Base-by-base conservation (phyloP, 2,329 filamentous ascomycete genomes). In the Grosmannia serpens region DNA sequence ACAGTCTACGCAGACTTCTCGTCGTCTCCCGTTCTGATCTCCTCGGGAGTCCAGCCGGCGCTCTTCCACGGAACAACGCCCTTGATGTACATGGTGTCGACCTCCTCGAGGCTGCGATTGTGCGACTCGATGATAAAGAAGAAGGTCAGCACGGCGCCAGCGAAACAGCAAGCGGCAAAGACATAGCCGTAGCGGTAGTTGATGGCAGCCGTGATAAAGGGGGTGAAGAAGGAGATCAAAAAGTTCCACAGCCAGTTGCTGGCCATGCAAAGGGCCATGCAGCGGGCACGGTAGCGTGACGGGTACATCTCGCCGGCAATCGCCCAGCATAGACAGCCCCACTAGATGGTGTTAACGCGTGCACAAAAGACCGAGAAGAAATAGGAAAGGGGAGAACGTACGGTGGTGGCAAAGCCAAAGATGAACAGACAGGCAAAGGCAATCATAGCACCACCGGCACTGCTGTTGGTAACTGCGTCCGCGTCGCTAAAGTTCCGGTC, bases 71-170 rank as follows among this genome's bases (percentile, higher is more conserved):
- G 62, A 46, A 54, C 60, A 56, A 63, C 54, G 44, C 44, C 38
- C 41, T 58, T 58, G 11, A 62, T 27, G 70, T 91, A 92, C 62
- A 63, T 63, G 29, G 60, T 63, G 67, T 95, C 89, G 59, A 95
- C 85, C 72, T 95, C 83, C 71, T 95, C 90, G 29, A 95, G 80
- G 0, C 82, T 85, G 20, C 91, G 79, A 22, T 88, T 88, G 77
- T 95, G 95, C 59, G 90, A 95, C 76, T 94, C 90, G 68, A 92
- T 91, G 67, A 95, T 84, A 73, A 85, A 83, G 70, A 87, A 86
- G 69, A 82, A 88, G 20, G 88, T 85, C 66, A 89, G 88, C 20
- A 83, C n/a, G 13, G 53, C 51, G 6, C 53, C 51, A 73, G 63
- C 88, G 86, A 70, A 84, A 86, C 56, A 86, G 65, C 80, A 81